Base-by-base conservation (phyloP, 2,329 filamentous ascomycete species). In the Pseudocercospora fuligena region DNA sequence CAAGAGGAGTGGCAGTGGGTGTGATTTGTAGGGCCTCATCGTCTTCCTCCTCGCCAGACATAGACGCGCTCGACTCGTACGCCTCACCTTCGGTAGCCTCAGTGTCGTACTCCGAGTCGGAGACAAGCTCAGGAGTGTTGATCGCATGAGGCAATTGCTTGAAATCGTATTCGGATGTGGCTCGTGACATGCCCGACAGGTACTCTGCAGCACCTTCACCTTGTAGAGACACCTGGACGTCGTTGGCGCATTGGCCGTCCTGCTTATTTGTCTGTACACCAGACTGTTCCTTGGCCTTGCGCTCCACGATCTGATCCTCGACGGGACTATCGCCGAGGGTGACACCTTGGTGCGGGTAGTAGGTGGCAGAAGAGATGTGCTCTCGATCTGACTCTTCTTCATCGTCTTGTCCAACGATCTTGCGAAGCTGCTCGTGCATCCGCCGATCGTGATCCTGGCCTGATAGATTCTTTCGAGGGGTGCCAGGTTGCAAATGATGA, bases 321-420 rank as follows among this genome's bases (percentile, higher is more conserved):
- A 68, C 73, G 6, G 76, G 76, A 7, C 75, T 75, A 61, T 80
- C 78, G 51, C 83, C 81, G 9, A 80, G 75, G 29, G 79, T 79
- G 54, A 85, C 76, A 66, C 85, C 84, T 73, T 92, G 89, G 81
- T 94, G 92, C 49, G 92, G 92, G 57, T 93, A 84, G 76, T 95
- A 95, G 47, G 93, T 85, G 25, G 92, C 92, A 33, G 91, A 94
- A n/a, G 91, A 93, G 69, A 95, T 93, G 78, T 94, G 92, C 78
- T 95, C 92, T 76, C 92, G 89, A 65, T 92, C 90, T 14, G 91
- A 93, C 36, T 87, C 86, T n/a, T 87, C 84, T 57, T 86, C 85
- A 12, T 87, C 85, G 36, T 85, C 85, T 27, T 80, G 79, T 72
- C 69, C 64, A 23, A 70, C 66, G 31, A 65, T 59, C 31, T 69